Base-by-base conservation (phyloP, 257 asterid genomes). In the Euphrasia confusa region DNA sequence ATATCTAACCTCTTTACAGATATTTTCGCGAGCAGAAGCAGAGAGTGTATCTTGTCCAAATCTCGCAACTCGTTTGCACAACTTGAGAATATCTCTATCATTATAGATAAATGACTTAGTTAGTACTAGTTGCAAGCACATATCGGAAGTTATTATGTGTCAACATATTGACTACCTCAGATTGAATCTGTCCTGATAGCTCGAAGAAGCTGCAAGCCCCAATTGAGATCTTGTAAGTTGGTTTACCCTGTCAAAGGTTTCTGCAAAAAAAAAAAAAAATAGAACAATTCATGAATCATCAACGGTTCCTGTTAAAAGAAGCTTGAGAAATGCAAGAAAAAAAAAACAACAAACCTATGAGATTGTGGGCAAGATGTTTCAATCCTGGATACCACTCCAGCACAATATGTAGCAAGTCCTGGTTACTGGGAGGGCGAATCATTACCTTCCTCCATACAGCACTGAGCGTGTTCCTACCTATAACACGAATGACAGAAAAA, bases 391-490 rank as follows among this genome's bases (percentile, higher is more conserved):
- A 87, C 95, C 94, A 77, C 62, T 70, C 75, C 24, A 77, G 75
- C 72, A 89, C 78, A 65, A 93, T 78, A 44, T 67, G 62, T 61
- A 77, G 72, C 77, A 87, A 63, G 68, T 93, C 99, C 65, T 72
- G 76, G 12, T 74, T 74, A 60, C 82, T 71, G 33, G 94, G 82
- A 50, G 84, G 66, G 47, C 78, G 76, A 30, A 87, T 70, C 84
- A 77, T 79, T 56, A 93, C 80, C 73, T 86, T 89, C 88, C 93
- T 72, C 99, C 99, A 93, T 66, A 85, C 77, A 64, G 88, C 87
- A 64, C 91, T 83, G 44, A 89, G 80, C 35, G 82, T 75, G 80
- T 71, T 75, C 72, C 75, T 82, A 55, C 95, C 99, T 92, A 54
- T 65, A 58, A 56, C 69, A 56, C 66, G 49, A 37, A 44, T 52